phyloP scores from a whole-genome alignment of 257 asterid genomes.

The Solanum peruvianum region DNA sequence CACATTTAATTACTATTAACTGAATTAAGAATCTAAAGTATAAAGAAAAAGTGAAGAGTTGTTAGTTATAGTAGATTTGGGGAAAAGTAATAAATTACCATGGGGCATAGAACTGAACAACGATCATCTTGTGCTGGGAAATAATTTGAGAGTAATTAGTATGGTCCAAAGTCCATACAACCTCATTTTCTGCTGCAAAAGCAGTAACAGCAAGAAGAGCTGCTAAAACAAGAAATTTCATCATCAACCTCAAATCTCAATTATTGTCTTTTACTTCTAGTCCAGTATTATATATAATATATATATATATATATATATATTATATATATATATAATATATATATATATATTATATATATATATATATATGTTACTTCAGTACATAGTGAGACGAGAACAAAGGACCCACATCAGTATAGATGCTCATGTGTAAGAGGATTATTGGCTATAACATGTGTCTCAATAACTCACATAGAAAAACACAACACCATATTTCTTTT shows the following conservation, averaged over 20 bases:
- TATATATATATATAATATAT: too few relatives aligned
- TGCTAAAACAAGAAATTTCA: not conserved
- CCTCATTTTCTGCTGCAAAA: conserved; percentile 15
- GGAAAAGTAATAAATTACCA: conserved; percentile 24
- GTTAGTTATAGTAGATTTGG: not conserved
- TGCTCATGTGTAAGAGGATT: not conserved
- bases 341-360: too few relatives aligned
- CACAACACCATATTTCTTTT: not conserved
- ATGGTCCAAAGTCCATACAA: conserved; percentile 60
- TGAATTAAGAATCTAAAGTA: not conserved
- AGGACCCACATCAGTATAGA: not conserved
- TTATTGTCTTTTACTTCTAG: not conserved
- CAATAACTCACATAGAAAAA: not conserved
- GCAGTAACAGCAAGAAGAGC: conserved; percentile 13
- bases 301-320: too few relatives aligned
- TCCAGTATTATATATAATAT: not conserved
- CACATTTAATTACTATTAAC: not conserved
- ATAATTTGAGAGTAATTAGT: conserved; percentile 44
- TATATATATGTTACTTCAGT: not conserved
- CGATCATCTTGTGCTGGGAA: conserved; percentile 42
- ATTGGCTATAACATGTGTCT: not conserved
- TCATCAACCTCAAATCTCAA: not conserved
- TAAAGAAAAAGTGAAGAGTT: not conserved
- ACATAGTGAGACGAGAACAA: not conserved
- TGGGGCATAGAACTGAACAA: conserved; percentile 77